Evolutionary conservation across 805 yeast species (phyloP), one percentile per base, ranked within the genome.

Genomic region (Ogataea allantospora): DNA sequence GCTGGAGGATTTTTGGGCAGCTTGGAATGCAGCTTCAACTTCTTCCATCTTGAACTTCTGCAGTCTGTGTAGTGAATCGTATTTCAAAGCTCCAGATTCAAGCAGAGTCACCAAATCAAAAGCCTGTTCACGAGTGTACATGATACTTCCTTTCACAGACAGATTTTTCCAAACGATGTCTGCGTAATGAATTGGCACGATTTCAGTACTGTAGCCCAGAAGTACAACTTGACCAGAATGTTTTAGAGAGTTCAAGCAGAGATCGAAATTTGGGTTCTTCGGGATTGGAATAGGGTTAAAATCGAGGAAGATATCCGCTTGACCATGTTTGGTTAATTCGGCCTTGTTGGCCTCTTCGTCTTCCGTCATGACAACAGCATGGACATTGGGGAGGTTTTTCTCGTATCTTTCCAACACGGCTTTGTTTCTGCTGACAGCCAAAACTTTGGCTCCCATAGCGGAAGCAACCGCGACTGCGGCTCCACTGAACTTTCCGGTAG

Each of bases 401-500:
- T 36, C 29, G 17, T 14, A 13, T 7, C 29, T 17, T 3, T 27
- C 40, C 6, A 40, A 20, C 4, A 14, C 29, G 8, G n/a, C 19
- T 13, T 30, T 27, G 27, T 31, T 35, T 27, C 44, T 30, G 13
- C 44, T 40, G 7, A 31, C 15, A 8, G 37, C 38, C 5, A 40
- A 15, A 10, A 40, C 44, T 2, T 34, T 21, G 19, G 44, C 44
- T 2, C 44, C 44, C 37, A 40, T 15, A 7, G 40, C 32, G 7
- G 44, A 26, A n/a, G 44, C 44, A 12, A 40, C 26, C 5, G 44
- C 40, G 9, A 40, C 44, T 9, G 40, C 40, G 26, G 40, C 33
- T 10, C 44, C 34, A 27, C 40, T 35, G 17, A 40, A 40, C 8
- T n/a, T 11, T 2, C 44, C 44, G 5, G 40, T 35, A 10, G 44